phyloP scores from a whole-genome alignment of 768 basidiomycete species.

The Phylloporus sp. region DNA sequence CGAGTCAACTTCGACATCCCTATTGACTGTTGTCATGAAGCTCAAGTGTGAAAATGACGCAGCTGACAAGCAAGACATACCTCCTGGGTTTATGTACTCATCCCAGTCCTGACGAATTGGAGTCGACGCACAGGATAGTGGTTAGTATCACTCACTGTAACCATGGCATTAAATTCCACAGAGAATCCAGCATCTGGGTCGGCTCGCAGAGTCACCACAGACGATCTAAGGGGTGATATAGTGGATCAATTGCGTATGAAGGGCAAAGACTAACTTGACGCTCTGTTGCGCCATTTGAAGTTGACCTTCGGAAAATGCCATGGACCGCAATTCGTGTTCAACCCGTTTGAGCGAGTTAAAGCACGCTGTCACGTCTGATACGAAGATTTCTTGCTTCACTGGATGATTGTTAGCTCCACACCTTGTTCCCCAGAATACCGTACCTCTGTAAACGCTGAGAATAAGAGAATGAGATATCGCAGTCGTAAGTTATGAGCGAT shows the following conservation, averaged over 20 bases:
- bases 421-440: background rate
- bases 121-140: background rate
- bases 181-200: slow-evolving; percentile 48
- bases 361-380: slow-evolving; percentile 75
- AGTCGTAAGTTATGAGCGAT: background rate
- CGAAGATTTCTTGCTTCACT: slow-evolving; percentile 85
- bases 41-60: background rate
- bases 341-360: slow-evolving; percentile 76
- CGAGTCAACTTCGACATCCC: slow-evolving; percentile 28
- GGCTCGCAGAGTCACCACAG: slow-evolving; percentile 48
- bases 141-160: slow-evolving; percentile 46
- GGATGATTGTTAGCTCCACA: slow-evolving; percentile 1
- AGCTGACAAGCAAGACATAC: slow-evolving; percentile 26
- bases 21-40: slow-evolving; percentile 5
- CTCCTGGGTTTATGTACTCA: slow-evolving; percentile 49
- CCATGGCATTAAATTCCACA: slow-evolving; percentile 63
- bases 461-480: slow-evolving; percentile 1
- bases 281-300: slow-evolving; percentile 71
- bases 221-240: slow-evolving; percentile 35
- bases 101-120: slow-evolving; percentile 52
- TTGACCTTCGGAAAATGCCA: slow-evolving; percentile 43
- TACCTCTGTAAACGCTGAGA: slow-evolving; percentile 49
- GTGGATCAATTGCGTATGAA: background rate
- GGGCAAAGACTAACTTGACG: slow-evolving; percentile 46
- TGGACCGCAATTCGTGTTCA: slow-evolving; percentile 58